Evolutionary conservation across 2,329 filamentous ascomycete species (phyloP), one percentile per base, ranked within the genome.

Genomic region (Chaetomium olivaceum): DNA sequence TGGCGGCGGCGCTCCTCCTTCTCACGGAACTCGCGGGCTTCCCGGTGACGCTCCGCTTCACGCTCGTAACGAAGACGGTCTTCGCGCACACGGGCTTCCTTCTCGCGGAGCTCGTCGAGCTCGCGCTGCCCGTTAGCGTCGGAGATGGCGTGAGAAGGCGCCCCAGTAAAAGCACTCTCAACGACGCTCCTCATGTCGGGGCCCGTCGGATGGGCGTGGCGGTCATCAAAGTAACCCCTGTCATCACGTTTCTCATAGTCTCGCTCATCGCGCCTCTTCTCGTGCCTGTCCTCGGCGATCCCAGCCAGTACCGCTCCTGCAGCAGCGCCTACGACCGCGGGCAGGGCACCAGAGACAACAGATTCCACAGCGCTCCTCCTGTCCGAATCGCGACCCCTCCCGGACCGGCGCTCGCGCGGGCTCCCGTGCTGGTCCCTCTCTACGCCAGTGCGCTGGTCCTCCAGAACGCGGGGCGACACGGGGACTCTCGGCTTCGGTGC

Each of bases 401-500:
- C 65, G 6, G 65, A 62, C 25, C 62, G 57, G 7, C 66, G 65
- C 56, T 63, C 61, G n/a, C 65, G 58, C 7, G 69, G 64, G 31
- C 67, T 68, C 48, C 65, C 65, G 5, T 65, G 61, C 16, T 61
- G 60, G 25, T 65, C 57, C 31, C 43, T 58, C 58, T 68, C 67
- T 9, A 61, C 64, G 1, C 25, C 64, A 12, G 77, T 69, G 55
- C 75, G 78, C 48, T 79, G 77, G 39, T 83, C 79, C 57, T 87
- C 83, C 71, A 92, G 91, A 1, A 93, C 83, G 21, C 85, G 85
- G 67, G 85, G 85, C 46, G 89, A 88, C 2, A 96, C 87, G 0
- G 91, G 91, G 2, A 85, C 82, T 65, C 91, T 85, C 2, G 93
- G 93, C 71, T 93, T 89, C 2, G 93, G 93, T 72, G 96, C 92